A percentile compares a stretch with the other conserved stretches of the same genome.
Conservation (phyloP, 352 stramenopile species). For the Nothophytophthora sp. region DNA sequence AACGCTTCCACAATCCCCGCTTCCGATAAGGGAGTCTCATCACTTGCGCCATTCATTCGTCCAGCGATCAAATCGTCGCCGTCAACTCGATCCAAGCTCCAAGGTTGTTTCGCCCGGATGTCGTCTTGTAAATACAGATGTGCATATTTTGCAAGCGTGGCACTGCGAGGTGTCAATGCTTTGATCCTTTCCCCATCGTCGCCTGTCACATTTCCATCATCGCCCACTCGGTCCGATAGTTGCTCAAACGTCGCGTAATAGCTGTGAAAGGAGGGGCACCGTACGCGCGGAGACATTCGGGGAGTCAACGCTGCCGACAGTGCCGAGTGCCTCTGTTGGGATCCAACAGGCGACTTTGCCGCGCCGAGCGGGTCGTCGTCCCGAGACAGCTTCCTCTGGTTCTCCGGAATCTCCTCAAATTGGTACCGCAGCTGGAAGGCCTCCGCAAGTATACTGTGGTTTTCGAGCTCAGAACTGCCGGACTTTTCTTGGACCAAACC, state of each 20-base stretch:
- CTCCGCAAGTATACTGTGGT: constrained; percentile 38
- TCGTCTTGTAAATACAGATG: constrained; percentile 74
- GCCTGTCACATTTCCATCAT: constrained; percentile 1
- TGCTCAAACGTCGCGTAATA: constrained; percentile 79
- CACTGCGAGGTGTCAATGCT: constrained; percentile 57
- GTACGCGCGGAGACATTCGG: constrained; percentile 32
- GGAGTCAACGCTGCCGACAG: constrained; percentile 7
- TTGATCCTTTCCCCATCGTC: not conserved
- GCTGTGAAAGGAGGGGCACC: constrained; percentile 68
- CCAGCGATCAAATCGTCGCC: constrained; percentile 45
- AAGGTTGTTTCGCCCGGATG: constrained; percentile 51
- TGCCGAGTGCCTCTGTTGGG: constrained; percentile 5
- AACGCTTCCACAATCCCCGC: constrained; percentile 19
- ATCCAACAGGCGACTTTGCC: not conserved
- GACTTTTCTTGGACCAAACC: constrained; percentile 52
- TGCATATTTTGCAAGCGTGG: constrained; percentile 79
- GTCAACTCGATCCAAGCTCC: constrained; percentile 44
- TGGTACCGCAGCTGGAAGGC: constrained; percentile 64
- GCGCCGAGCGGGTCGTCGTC: constrained; percentile 17
- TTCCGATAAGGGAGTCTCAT: not conserved
- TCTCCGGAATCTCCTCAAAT: constrained; percentile 69
- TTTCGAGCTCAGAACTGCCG: constrained; percentile 29
- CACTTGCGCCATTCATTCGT: not conserved
- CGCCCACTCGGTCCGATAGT: constrained; percentile 22
- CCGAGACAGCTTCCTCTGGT: constrained; percentile 46